These are phyloP conservation scores for Seiridium unicorne DNA, from an alignment of 2,329 filamentous ascomycete species.

Conservation along the genomic window DNA sequence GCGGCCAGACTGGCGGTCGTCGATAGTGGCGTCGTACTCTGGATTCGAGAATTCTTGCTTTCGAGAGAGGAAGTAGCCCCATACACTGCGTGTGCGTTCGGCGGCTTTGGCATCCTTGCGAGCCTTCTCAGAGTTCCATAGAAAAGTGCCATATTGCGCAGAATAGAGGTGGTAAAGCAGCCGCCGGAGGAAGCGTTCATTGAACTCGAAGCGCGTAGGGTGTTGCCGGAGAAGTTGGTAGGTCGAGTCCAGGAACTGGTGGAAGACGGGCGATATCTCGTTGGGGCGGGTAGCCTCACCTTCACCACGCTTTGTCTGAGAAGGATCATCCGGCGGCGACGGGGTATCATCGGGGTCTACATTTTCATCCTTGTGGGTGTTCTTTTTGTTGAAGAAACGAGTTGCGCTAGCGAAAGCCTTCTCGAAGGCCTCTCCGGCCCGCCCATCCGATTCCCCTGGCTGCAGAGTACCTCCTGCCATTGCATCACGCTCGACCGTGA, in stretches of 20 bases:
- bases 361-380: constrained; percentile 60
- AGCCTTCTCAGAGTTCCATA: constrained; percentile 93
- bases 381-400: constrained; percentile 84
- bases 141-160: constrained; percentile 94
- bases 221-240: constrained; percentile 87
- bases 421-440: constrained; percentile 72
- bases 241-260: constrained; percentile 93
- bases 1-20: constrained; percentile 76
- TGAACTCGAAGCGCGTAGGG: constrained; percentile 90
- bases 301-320: constrained; percentile 43
- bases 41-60: constrained; percentile 80
- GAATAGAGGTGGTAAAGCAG: constrained; percentile 93
- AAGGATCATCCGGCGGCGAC: constrained; percentile 26
- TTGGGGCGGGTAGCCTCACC: constrained; percentile 73
- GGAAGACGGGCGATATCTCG: constrained; percentile 93
- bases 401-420: constrained; percentile 82
- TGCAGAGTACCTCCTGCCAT: constrained; percentile 63
- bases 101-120: constrained; percentile 67
- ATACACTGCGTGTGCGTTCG: constrained; percentile 80
- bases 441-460: constrained; percentile 59
- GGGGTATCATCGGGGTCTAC: constrained; percentile 37
- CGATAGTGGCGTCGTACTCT: constrained; percentile 70
- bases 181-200: constrained; percentile 86
- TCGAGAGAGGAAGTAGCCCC: constrained; percentile 90
- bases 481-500: constrained; percentile 78